A percentile compares a stretch with the other conserved stretches of the same genome.
phyloP scores from a whole-genome alignment of 805 yeast species.

The Candida endomychidarum region DNA sequence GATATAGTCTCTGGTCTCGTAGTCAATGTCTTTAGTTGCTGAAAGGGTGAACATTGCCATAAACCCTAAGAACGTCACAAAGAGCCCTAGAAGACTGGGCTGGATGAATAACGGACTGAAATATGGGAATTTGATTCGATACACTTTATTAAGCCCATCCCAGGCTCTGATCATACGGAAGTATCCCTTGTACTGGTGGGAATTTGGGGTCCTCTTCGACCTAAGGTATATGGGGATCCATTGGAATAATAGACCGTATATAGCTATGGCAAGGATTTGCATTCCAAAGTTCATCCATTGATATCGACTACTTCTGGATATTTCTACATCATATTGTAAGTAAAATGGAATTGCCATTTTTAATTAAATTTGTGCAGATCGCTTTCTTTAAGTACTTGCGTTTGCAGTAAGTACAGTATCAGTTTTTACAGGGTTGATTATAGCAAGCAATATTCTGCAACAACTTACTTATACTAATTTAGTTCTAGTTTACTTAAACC shows the following conservation, averaged over 20 bases:
- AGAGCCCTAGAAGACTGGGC: constrained; percentile 40
- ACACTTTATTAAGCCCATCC: constrained; percentile 28
- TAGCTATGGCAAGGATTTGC: constrained; percentile 23
- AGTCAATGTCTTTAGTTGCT: constrained; percentile 38
- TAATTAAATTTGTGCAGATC: neutral
- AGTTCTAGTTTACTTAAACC: too few relatives aligned
- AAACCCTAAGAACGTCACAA: constrained; percentile 26
- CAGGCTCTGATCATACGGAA: constrained; percentile 29
- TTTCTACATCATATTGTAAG: constrained; percentile 40
- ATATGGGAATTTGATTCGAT: constrained; percentile 22
- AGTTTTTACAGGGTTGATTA: too few relatives aligned
- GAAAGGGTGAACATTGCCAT: constrained; percentile 27
- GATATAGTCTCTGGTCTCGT: constrained; percentile 38
- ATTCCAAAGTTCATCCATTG: constrained; percentile 36
- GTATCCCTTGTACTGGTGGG: constrained; percentile 18
- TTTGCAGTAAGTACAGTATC: too few relatives aligned
- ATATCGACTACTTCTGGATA: constrained; percentile 31
- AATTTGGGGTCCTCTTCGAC: constrained; percentile 17
- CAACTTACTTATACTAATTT: too few relatives aligned
- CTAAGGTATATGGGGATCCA: constrained; percentile 42
- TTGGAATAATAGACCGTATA: constrained; percentile 43
- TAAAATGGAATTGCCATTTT: constrained; percentile 32
- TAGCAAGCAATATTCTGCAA: too few relatives aligned
- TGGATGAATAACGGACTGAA: constrained; percentile 31
- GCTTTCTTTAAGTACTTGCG: too few relatives aligned